These are phyloP conservation scores for Hanseniaspora occidentalis DNA, from an alignment of 805 yeast genomes.

Conservation along the genomic window DNA sequence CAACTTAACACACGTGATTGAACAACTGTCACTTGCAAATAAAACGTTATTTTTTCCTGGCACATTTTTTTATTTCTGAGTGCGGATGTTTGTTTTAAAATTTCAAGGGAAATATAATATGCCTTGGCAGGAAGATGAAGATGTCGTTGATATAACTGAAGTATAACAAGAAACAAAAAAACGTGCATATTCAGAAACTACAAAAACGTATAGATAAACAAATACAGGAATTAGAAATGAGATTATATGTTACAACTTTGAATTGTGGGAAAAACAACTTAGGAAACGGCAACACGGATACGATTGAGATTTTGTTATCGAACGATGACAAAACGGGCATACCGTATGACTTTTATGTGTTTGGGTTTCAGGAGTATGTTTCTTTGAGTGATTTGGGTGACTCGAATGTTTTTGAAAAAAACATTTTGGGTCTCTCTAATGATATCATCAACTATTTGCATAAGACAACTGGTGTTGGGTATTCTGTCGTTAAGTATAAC, in stretches of 20 bases:
- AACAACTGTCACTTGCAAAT: no score
- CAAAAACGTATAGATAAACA: no score
- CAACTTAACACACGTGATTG: no score
- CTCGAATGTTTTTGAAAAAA: slow-evolving; percentile 24
- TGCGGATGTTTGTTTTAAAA: no score
- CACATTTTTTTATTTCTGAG: no score
- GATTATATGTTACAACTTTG: neutral
- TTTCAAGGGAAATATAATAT: no score
- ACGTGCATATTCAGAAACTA: no score
- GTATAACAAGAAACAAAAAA: no score
- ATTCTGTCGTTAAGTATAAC: slow-evolving; percentile 30
- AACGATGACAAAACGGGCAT: neutral
- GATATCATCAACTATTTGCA: slow-evolving; percentile 26
- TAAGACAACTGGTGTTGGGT: slow-evolving; percentile 15
- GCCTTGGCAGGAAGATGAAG: no score
- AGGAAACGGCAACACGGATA: neutral
- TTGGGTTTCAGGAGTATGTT: slow-evolving; percentile 58
- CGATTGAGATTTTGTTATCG: neutral
- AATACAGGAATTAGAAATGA: no score
- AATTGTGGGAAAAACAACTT: neutral
- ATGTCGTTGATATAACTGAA: no score
- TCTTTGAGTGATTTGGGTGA: slow-evolving; percentile 43
- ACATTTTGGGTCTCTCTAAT: slow-evolving; percentile 27
- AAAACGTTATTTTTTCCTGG: no score
- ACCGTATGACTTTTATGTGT: slow-evolving; percentile 32